Evolutionary conservation across 2,329 filamentous ascomycete genomes (phyloP), one percentile per base, ranked within the genome.

Genomic region (Sphaerostilbella broomeana): DNA sequence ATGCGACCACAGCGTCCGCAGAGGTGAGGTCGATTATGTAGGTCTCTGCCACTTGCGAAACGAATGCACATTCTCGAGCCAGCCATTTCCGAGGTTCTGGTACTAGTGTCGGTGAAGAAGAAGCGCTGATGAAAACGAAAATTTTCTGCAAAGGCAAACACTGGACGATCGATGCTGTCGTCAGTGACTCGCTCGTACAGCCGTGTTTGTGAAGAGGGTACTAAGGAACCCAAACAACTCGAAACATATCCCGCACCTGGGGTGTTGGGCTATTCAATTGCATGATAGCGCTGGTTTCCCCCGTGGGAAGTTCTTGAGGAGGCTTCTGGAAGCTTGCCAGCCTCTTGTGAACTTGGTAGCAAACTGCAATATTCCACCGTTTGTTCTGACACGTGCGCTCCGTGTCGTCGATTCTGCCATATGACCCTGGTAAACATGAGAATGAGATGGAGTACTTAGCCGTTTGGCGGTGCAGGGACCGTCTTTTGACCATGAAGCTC

Each of bases 1-100:
- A 39, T 32, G 25, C 16, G 30, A 35, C 11, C 36, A 43, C 36
- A 25, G 32, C 41, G 30, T 43, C n/a, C n/a, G n/a, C n/a, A n/a
- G n/a, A n/a, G n/a, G n/a, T n/a, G n/a, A n/a, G n/a, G n/a, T n/a
- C n/a, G n/a, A n/a, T n/a, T n/a, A n/a, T n/a, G n/a, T n/a, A n/a
- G n/a, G n/a, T n/a, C n/a, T n/a, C n/a, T n/a, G n/a, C n/a, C n/a
- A n/a, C n/a, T n/a, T n/a, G n/a, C n/a, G n/a, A n/a, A n/a, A n/a
- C n/a, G n/a, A n/a, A n/a, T n/a, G n/a, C 28, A 19, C 19, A 12
- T 15, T 17, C 20, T 21, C 32, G 22, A 25, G 22, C 8, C 20
- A 12, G 17, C 18, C 32, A 10, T 6, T 24, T 24, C 32, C 32
- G 13, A 13, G 16, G 13, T 17, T 15, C 21, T 26, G 32, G 32